A percentile compares a stretch with the other conserved stretches of the same genome.
These are phyloP conservation scores for Amphirosellinia nigrospora DNA, from an alignment of 495 filamentous ascomycete species.

Conservation along the genomic window DNA sequence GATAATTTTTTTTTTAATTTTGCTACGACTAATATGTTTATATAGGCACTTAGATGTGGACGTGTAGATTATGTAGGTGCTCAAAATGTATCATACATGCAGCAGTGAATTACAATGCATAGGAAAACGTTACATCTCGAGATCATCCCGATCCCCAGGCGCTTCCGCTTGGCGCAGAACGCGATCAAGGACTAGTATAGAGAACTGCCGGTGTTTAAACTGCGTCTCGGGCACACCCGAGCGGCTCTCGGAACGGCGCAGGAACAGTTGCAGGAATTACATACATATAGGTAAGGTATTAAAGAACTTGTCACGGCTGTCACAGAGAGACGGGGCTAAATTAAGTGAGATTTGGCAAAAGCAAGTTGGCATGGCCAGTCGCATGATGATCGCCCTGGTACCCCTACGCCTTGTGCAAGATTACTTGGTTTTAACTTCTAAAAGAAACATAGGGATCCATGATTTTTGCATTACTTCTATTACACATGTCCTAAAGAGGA, in stretches of 20 bases:
- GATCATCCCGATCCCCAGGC: neutral
- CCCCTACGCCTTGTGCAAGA: neutral
- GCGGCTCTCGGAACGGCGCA: slow-evolving; percentile 6
- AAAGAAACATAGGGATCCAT: neutral
- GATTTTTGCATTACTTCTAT: neutral
- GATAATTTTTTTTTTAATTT: too few species aligned
- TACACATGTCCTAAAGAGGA: neutral
- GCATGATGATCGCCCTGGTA: slow-evolving; percentile 12
- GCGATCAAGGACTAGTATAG: neutral
- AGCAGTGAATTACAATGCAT: neutral
- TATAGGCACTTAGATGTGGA: too few species aligned
- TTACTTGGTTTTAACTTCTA: neutral
- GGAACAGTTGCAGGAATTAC: neutral
- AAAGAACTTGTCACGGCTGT: neutral
- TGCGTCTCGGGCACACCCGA: slow-evolving; percentile 8
- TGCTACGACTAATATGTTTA: too few species aligned
- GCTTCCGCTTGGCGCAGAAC: neutral
- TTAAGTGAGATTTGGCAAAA: slow-evolving; percentile 22
- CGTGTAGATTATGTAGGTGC: neutral
- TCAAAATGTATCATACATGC: neutral
- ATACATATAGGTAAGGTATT: neutral
- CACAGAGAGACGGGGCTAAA: slow-evolving; percentile 16
- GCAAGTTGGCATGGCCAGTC: neutral
- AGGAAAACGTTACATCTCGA: slow-evolving; percentile 3
- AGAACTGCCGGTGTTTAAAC: slow-evolving; percentile 9